Base-by-base conservation (phyloP, 331 rosid genomes). In the Stylosanthes scabra region DNA sequence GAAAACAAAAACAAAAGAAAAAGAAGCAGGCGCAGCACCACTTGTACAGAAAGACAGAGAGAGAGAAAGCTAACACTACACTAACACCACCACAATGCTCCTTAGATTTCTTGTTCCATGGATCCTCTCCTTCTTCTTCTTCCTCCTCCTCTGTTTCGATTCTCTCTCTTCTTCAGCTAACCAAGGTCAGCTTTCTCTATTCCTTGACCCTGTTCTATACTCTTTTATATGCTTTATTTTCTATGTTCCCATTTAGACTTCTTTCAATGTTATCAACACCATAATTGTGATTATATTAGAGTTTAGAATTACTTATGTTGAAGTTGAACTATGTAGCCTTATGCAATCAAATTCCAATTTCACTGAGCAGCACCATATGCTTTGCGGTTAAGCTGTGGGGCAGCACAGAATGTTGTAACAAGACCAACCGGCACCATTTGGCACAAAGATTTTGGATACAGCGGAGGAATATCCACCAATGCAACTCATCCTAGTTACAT, bases 371-470 rank as follows among this genome's bases (percentile, higher is more conserved):
- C 55, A 2, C 91, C 93, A 46, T 88, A 39, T 83, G 86, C 83
- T 8, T 7, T 84, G 93, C 91, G 93, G 51, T 72, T 90, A 69
- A 90, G 93, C 82, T 90, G 93, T 56, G 96, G 96, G 14, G 91
- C 91, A 50, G 84, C 85, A 11, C 28, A 77, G 27, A 70, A 86
- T 71, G 88, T 88, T 51, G 83, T 34, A 51, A 88, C 96, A 6
- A 54, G 14, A 11, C 89, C 89, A 58, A 86, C 90, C 11, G 80
- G 74, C 71, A 88, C 96, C 28, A 64, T 68, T 9, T 90, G 96
- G 96, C 68, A 1, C 60, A 85, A 88, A 82, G 96, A 90, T 75
- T 84, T 88, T 73, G 88, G 83, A 20, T 90, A 86, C 70, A 83
- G 91, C 27, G 96, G 96, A 76, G 96, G 96, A 11, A 77, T 83